Base-by-base conservation (phyloP, 306 rosid species). In the Casuarina equisetifolia region DNA sequence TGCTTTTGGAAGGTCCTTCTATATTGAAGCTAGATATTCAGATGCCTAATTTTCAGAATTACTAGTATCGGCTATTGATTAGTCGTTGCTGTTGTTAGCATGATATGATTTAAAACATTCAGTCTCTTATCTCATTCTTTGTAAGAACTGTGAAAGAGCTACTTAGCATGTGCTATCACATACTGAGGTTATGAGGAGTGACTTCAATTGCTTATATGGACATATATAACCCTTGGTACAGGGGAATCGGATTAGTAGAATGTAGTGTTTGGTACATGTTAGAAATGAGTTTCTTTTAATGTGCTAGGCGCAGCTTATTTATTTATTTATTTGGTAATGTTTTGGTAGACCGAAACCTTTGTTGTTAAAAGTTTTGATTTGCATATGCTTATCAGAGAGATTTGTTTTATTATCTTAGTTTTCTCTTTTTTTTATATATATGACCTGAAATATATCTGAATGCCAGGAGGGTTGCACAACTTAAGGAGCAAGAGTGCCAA, bases 391-490 rank as follows among this genome's bases (percentile, higher is more conserved):
- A 17, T 15, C 15, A 40, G 70, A 64, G 39, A 3, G 3, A 16
- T 38, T 12, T 40, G 15, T 39, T 64, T 64, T 64, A 16, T 64
- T 39, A 16, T 39, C 45, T 64, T 17, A n/a, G 25, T 2, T 6
- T 9, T 15, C 8, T 38, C 7, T 17, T 6, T 13, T n/a, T n/a
- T 4, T 7, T 25, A 25, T 25, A 25, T 58, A 3, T 58, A 8
- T 87, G 81, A 86, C 82, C 76, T 57, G n/a, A 81, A 79, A 51
- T 53, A 76, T 84, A 88, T 81, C 71, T 80, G 76, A 83, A 82
- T 86, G 55, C 35, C 93, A 96, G 99, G 92, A 92, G 97, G 88
- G 90, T 96, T 75, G 99, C 99, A 46, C 86, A 82, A 77, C 61
- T 91, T 67, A 96, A 96, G 86, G 99, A 92, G 89, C 87, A 88